Percentiles rank a stretch among this genome's conserved stretches.
phyloP scores from a whole-genome alignment of 2,329 filamentous ascomycete species.

The Chaetomiaceae sp. region DNA sequence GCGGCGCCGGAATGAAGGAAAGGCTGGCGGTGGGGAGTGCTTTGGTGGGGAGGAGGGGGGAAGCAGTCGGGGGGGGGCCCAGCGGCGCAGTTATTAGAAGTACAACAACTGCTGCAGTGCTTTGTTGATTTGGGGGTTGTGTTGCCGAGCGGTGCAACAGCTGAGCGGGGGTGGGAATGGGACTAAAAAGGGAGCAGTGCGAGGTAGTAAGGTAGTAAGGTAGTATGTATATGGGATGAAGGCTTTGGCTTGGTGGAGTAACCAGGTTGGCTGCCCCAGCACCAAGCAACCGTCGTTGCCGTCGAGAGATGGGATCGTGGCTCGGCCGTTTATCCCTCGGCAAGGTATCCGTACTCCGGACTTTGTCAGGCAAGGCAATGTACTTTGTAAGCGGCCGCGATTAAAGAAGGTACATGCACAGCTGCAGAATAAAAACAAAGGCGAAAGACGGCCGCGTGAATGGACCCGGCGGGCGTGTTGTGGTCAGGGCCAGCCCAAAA shows the following conservation, averaged over 20 bases:
- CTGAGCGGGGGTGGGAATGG: slow-evolving; percentile 16
- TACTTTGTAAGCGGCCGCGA: too few relatives aligned
- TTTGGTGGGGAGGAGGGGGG: background rate
- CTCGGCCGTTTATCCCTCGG: slow-evolving; percentile 19
- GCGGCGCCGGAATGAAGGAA: slow-evolving; percentile 15
- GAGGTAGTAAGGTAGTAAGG: slow-evolving; percentile 5
- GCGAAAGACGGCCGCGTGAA: slow-evolving; percentile 10
- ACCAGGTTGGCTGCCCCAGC: too few relatives aligned
- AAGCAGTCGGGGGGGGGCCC: background rate
- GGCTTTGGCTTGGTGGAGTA: slow-evolving; percentile 21
- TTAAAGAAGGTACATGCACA: background rate
- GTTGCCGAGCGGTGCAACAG: slow-evolving; percentile 16
- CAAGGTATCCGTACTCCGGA: background rate
- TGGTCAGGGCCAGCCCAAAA: slow-evolving; percentile 25
- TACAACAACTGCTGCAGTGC: slow-evolving; percentile 2
- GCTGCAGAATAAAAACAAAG: background rate
- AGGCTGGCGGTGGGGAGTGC: slow-evolving; percentile 8
- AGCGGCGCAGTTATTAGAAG: slow-evolving; percentile 14
- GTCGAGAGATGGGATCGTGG: slow-evolving; percentile 14
- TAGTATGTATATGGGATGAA: slow-evolving; percentile 21
- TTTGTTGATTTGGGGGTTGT: slow-evolving; percentile 7
- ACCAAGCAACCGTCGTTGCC: slow-evolving; percentile 20
- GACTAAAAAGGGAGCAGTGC: slow-evolving; percentile 10
- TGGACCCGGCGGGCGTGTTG: slow-evolving; percentile 15
- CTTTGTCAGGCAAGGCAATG: too few relatives aligned